Conservation (phyloP, 176 grass and related monocot species). For the Raddia distichophylla region DNA sequence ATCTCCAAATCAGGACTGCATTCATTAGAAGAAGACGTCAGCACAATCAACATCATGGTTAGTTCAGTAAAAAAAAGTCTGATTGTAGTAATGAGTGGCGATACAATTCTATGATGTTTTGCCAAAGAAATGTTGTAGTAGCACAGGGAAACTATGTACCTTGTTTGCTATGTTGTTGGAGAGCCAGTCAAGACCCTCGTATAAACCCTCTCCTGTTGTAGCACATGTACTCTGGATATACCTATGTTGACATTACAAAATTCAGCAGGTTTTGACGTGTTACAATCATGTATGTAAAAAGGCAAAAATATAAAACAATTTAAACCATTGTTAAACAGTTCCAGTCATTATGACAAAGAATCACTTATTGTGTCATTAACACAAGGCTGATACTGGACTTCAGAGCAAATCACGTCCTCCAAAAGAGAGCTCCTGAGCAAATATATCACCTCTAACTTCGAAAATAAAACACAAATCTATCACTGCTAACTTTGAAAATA, state of each 20-base stretch:
- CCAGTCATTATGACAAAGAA: not conserved
- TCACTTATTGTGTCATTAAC: not conserved
- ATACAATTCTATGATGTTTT: not conserved
- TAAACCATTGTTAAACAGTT: not conserved
- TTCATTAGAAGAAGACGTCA: not conserved
- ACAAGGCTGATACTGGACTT: not conserved
- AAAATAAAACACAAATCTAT: not conserved
- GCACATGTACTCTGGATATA: conserved; percentile 78
- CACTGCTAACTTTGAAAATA: no score
- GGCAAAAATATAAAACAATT: not conserved
- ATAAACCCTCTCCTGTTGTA: conserved; percentile 72
- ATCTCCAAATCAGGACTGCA: conserved; percentile 31
- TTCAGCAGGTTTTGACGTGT: not conserved
- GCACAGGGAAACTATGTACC: conserved; percentile 38
- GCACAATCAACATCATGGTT: not conserved
- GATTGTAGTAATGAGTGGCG: not conserved
- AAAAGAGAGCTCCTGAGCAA: not conserved
- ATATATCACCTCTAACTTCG: not conserved
- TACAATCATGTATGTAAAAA: not conserved
- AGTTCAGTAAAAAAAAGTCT: not conserved
- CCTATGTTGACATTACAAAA: conserved; percentile 33
- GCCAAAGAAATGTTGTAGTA: not conserved
- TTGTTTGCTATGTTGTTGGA: conserved; percentile 80
- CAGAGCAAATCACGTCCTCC: no score
- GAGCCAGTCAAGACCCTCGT: conserved; percentile 76